phyloP scores from a whole-genome alignment of 805 yeast genomes.

The Saccharomycopsis fodiens region DNA sequence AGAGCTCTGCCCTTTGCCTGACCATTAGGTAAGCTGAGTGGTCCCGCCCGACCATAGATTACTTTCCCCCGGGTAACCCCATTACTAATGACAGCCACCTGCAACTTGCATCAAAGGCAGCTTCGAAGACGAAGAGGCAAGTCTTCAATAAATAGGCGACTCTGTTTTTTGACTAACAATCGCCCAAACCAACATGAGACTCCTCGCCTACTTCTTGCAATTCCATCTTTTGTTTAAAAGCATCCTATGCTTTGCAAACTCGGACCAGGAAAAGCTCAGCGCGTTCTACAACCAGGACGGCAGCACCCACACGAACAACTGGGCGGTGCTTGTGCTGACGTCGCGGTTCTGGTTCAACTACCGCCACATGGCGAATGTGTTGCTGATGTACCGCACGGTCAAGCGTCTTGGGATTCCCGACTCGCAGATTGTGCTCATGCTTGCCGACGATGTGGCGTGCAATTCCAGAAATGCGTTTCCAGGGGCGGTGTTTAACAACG shows the following conservation, averaged over 20 bases:
- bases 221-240: not conserved
- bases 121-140: no score
- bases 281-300: slow-evolving; percentile 2
- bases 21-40: no score
- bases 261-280: not conserved
- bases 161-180: no score
- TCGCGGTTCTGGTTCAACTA: slow-evolving; percentile 98
- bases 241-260: not conserved
- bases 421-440: slow-evolving; percentile 91
- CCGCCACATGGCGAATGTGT: slow-evolving; percentile 93
- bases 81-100: no score
- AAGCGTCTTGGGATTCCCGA: slow-evolving; percentile 96
- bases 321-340: slow-evolving; percentile 90
- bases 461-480: slow-evolving; percentile 94
- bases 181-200: not conserved
- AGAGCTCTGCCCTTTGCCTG: no score
- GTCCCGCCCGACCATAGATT: no score
- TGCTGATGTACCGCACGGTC: slow-evolving; percentile 91
- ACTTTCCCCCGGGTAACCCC: no score
- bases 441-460: slow-evolving; percentile 95
- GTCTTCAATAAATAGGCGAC: no score
- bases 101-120: no score
- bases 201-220: not conserved
- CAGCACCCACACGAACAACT: slow-evolving; percentile 52
- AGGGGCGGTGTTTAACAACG: slow-evolving; percentile 91